Conservation (phyloP, 2,329 filamentous ascomycete species). For the Lithohypha guttulata region DNA sequence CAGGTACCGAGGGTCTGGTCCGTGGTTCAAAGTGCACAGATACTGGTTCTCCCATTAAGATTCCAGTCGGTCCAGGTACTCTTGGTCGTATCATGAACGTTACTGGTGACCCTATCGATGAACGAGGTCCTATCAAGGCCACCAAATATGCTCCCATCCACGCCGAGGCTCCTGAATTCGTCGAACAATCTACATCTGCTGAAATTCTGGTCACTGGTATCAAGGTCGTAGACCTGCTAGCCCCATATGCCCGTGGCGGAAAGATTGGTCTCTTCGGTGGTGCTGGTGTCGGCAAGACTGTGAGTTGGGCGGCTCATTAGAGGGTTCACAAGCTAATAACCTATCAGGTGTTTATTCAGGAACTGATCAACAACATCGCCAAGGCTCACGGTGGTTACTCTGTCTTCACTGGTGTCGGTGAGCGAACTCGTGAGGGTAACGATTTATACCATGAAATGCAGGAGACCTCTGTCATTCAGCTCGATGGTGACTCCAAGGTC, state of each 20-base stretch:
- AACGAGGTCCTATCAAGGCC: slow-evolving; percentile 95
- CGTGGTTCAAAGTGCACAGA: slow-evolving; percentile 77
- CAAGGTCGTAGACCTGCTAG: slow-evolving; percentile 99
- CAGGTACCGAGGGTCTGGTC: slow-evolving; percentile 98
- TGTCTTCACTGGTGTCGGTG: slow-evolving; percentile 99
- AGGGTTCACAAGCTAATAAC: neutral
- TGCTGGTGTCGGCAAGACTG: slow-evolving; percentile 99
- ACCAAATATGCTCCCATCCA: slow-evolving; percentile 83
- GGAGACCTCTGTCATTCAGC: slow-evolving; percentile 98
- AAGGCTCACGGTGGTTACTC: slow-evolving; percentile 99
- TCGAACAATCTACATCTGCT: slow-evolving; percentile 89
- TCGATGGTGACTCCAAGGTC: slow-evolving; percentile 99
- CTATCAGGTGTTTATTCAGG: slow-evolving; percentile 69
- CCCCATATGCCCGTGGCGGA: slow-evolving; percentile 99
- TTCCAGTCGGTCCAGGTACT: slow-evolving; percentile 85
- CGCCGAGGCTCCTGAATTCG: slow-evolving; percentile 83
- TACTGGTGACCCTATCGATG: slow-evolving; percentile 99
- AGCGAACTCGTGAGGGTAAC: slow-evolving; percentile 99
- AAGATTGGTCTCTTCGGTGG: slow-evolving; percentile 99
- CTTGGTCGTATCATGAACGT: slow-evolving; percentile 99
- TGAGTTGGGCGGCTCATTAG: slow-evolving; percentile 30
- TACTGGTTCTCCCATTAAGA: slow-evolving; percentile 89
- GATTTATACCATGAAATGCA: slow-evolving; percentile 99
- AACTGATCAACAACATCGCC: slow-evolving; percentile 99
- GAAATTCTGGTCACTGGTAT: slow-evolving; percentile 98